Base-by-base conservation (phyloP, 1,139 yeast species). In the Hansenula lynferdii region DNA sequence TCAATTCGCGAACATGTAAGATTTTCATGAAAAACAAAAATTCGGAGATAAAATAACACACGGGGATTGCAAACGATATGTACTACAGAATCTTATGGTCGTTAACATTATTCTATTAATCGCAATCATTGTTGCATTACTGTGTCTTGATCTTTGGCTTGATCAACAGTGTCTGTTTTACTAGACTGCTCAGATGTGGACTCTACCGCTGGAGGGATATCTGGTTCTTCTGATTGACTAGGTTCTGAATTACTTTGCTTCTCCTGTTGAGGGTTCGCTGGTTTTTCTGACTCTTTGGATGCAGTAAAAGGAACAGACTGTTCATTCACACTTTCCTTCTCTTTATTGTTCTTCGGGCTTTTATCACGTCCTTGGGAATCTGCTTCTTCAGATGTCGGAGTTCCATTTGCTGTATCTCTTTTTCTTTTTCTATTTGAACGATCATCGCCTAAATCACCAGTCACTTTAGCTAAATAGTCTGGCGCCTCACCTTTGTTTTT, bases 401-500 rank as follows among this genome's bases (percentile, higher is more conserved):
- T 8, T 17, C n/a, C 11, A 17, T 14, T 16, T 3, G 11, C 19
- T 7, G 22, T 19, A n/a, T 25, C 29, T 65, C 31, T 28, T 35
- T 36, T 30, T 31, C 29, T 25, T 29, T 28, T 40, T 32, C 42
- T 41, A 32, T 30, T 23, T 55, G 51, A 22, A 55, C 45, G 36
- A 48, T 44, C 45, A 52, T 69, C 72, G 23, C 69, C 74, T 40
- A 83, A 66, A 24, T 82, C 95, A 31, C 97, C 97, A 1, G 97
- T 89, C 20, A 90, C 97, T 48, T 82, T 80, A 40, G 67, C 70
- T 47, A 92, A 66, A 53, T 86, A 90, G 4, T 72, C 78, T 0
- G 97, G 97, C 6, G 90, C 77, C 7, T 85, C 78, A 35, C 77
- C 62, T 5, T 80, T 80, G 42, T 77, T 72, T 55, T 87, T 85